phyloP scores from a whole-genome alignment of 2,329 filamentous ascomycete genomes.

The Fusarium algeriense region DNA sequence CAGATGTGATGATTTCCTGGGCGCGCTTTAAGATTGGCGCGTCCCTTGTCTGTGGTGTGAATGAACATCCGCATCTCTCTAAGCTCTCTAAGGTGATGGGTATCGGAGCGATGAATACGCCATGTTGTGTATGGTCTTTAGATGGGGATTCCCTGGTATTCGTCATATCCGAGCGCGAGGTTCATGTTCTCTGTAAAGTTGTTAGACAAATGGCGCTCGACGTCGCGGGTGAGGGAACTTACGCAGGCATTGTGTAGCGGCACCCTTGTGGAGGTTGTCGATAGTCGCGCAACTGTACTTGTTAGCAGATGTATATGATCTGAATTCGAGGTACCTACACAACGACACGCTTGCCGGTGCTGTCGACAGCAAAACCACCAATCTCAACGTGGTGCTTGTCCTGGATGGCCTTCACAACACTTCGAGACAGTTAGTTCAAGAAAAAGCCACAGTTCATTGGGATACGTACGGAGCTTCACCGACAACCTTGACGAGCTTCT shows the following conservation, averaged over 20 bases:
- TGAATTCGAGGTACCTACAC: conserved; percentile 56
- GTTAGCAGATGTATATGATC: conserved; percentile 19
- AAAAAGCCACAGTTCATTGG: neutral
- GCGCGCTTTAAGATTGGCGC: neutral
- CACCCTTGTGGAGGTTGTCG: conserved; percentile 20
- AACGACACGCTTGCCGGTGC: conserved; percentile 89
- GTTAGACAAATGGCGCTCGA: neutral
- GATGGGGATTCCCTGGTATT: conserved; percentile 86
- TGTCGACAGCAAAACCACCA: conserved; percentile 92
- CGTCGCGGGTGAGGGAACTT: neutral
- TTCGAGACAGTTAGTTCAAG: neutral
- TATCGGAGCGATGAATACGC: neutral
- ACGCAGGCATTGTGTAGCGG: conserved; percentile 22
- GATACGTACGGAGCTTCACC: conserved; percentile 79
- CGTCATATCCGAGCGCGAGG: conserved; percentile 85
- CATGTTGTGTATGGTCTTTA: neutral
- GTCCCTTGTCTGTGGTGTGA: neutral
- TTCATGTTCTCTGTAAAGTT: conserved; percentile 83
- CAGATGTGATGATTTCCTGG: neutral
- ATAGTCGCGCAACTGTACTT: neutral
- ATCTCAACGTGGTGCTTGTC: conserved; percentile 92
- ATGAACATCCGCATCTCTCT: neutral
- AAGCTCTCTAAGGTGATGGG: neutral
- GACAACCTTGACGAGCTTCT: conserved; percentile 92
- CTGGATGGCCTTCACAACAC: conserved; percentile 74